phyloP scores from a whole-genome alignment of 768 basidiomycete genomes.

The Rhodocollybia butyracea region DNA sequence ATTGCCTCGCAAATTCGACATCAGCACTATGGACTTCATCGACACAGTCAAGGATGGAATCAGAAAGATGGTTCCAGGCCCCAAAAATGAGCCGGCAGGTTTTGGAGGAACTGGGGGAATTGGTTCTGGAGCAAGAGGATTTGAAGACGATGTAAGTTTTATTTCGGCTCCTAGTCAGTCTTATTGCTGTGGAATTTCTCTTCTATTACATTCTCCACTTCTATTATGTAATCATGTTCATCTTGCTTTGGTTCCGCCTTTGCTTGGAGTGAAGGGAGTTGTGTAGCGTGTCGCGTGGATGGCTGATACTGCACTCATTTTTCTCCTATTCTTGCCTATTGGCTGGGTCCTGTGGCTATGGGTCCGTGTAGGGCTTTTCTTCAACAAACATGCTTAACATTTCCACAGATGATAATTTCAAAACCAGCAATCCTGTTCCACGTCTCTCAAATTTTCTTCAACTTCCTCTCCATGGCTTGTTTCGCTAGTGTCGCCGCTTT shows the following conservation, averaged over 20 bases:
- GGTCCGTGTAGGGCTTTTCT: conserved; percentile 37
- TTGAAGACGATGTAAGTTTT: conserved; percentile 70
- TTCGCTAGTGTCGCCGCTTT: conserved; percentile 88
- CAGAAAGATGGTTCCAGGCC: conserved; percentile 43
- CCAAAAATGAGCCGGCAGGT: conserved; percentile 31
- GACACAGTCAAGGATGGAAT: conserved; percentile 55
- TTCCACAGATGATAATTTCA: conserved; percentile 76
- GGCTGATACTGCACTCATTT: conserved; percentile 47
- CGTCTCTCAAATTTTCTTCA: conserved; percentile 83
- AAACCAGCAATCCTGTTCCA: conserved; percentile 80
- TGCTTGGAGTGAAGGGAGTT: not conserved
- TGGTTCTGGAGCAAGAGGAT: conserved; percentile 49
- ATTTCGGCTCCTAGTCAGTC: conserved; percentile 2
- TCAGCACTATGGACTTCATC: conserved; percentile 57
- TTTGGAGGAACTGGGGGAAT: conserved; percentile 46
- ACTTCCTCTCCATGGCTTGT: conserved; percentile 89
- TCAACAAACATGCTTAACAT: conserved; percentile 12
- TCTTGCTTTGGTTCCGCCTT: not conserved
- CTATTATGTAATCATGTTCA: not conserved
- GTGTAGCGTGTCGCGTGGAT: too few species aligned
- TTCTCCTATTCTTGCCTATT: conserved; percentile 64
- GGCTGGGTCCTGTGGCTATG: conserved; percentile 67
- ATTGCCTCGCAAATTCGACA: conserved; percentile 16
- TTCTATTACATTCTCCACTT: not conserved
- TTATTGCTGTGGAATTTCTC: too few species aligned